Evolutionary conservation across 2,329 filamentous ascomycete species (phyloP), one percentile per base, ranked within the genome.

Genomic region (Bisporella sp.): DNA sequence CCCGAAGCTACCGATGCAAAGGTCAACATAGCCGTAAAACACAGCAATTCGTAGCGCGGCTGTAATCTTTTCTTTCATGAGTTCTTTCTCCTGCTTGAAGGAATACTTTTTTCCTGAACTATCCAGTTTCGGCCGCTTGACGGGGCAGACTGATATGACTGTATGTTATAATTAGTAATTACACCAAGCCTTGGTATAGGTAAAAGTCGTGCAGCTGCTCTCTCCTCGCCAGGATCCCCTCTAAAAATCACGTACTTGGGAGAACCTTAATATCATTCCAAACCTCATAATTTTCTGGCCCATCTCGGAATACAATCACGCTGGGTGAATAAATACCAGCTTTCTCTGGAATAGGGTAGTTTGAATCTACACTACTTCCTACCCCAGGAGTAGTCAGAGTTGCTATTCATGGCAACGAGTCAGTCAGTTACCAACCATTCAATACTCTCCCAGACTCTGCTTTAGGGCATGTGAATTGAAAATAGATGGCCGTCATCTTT

Each of bases 51-150:
- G 77, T 13, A 90, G 76, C 2, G 85, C 82, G 1, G 81, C 79
- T 28, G 81, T 79, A 66, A 90, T 83, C 68, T 89, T 89, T 60
- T 85, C 82, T 60, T 76, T 77, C 69, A 88, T 85, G 64, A 89
- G 74, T 57, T 86, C 81, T 54, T 78, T 78, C 68, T 90, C 87
- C 59, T 83, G 75, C 4, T 74, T 72, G 66, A 91, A 90, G 0
- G 84, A 85, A 67, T 89, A 90, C 55, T 79, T 79, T 54, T 73
- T 73, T n/a, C 81, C 82, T 45, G 74, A 73, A 52, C 81, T 78
- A 59, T 82, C 82, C 39, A 90, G 76, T 67, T 89, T 89, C 13
- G 87, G 87, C 68, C 85, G 81, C 29, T 84, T 78, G 6, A 84
- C 81, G 7, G 87, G 85, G 28, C 84, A 78, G 21, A 89, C 82